Conservation (phyloP, 208 protist species). For the Porcisia hertigi region DNA sequence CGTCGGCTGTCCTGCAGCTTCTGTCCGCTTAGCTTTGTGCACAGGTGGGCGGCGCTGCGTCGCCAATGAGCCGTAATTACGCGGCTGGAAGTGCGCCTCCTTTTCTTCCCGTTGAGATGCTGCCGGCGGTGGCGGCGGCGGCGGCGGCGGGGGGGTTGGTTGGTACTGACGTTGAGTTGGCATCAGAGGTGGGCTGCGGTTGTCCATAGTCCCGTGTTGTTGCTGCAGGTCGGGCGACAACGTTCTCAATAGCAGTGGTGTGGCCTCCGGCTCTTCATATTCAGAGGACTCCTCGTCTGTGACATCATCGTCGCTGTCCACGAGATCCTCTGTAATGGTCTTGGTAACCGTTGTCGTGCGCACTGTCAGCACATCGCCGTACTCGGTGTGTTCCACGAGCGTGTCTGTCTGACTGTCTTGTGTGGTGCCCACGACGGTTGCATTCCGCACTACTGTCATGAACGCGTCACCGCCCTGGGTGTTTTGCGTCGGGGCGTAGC, state of each 20-base stretch:
- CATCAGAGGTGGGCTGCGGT: neutral
- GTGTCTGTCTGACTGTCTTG: conserved; percentile 79
- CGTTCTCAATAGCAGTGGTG: neutral
- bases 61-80: neutral
- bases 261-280: conserved; percentile 25
- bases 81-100: conserved; percentile 11
- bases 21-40: neutral
- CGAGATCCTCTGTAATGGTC: conserved; percentile 67
- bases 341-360: conserved; percentile 70
- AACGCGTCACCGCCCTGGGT: conserved; percentile 34
- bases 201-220: neutral
- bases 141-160: neutral
- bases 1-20: neutral
- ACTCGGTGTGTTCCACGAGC: conserved; percentile 56
- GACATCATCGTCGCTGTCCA: conserved; percentile 28
- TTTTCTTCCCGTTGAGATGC: conserved; percentile 1
- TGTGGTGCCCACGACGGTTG: conserved; percentile 49
- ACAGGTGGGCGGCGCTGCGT: conserved; percentile 3
- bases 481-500: conserved; percentile 36
- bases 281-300: conserved; percentile 30
- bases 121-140: neutral
- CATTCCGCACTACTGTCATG: conserved; percentile 55
- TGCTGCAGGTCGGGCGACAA: neutral
- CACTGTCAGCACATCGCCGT: conserved; percentile 69
- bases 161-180: neutral